Evolutionary conservation across 2,329 filamentous ascomycete genomes (phyloP).

Genomic region (Aspergillus latus): DNA sequence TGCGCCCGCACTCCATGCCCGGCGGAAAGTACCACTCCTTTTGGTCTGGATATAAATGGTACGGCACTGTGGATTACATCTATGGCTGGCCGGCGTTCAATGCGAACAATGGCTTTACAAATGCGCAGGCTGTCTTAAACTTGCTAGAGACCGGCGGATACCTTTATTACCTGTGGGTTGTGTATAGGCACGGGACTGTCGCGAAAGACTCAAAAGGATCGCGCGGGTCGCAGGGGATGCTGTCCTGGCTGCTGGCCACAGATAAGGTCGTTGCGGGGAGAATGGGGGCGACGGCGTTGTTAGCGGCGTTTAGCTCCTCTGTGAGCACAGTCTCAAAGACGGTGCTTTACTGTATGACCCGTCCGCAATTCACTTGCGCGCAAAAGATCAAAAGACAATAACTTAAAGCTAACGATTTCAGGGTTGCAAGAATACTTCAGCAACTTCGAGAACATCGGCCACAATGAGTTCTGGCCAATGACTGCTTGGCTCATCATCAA

Average conservation of each 20-base stretch:
- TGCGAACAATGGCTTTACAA: constrained; percentile 70
- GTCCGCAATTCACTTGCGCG: too few relatives aligned
- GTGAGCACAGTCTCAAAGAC: constrained; percentile 69
- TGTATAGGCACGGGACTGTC: constrained; percentile 46
- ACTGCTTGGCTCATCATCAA: constrained; percentile 67
- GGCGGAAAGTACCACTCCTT: constrained; percentile 70
- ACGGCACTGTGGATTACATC: constrained; percentile 74
- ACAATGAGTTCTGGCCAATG: constrained; percentile 57
- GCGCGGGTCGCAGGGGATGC: constrained; percentile 33
- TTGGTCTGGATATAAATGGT: constrained; percentile 76
- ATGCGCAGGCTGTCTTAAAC: constrained; percentile 71
- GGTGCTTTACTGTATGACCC: constrained; percentile 62
- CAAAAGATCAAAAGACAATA: too few relatives aligned
- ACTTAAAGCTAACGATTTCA: constrained; percentile 6
- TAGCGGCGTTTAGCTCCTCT: constrained; percentile 60
- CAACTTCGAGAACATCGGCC: constrained; percentile 61
- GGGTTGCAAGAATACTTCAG: constrained; percentile 62
- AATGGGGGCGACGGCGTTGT: constrained; percentile 54
- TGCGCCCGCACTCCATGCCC: constrained; percentile 78
- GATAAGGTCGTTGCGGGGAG: constrained; percentile 54
- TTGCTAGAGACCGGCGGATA: constrained; percentile 67
- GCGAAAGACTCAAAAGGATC: constrained; percentile 25
- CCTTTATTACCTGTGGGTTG: constrained; percentile 58
- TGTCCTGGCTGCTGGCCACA: constrained; percentile 48
- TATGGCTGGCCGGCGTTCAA: constrained; percentile 76